Base-by-base conservation (phyloP, 139 green algal genomes). In the Asterochloris erici region DNA sequence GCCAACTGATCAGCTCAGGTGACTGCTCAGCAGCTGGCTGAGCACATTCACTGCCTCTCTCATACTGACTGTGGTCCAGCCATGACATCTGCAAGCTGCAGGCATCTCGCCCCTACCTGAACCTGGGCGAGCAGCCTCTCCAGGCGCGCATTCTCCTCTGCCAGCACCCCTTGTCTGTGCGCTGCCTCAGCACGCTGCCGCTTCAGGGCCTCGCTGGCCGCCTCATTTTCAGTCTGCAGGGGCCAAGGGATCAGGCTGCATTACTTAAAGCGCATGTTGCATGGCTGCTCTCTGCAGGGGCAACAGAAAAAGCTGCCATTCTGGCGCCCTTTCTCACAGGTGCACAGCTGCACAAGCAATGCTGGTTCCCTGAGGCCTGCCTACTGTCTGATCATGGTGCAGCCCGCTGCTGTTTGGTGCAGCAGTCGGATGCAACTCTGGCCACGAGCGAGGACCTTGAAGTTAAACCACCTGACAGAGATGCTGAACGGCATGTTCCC, bases 221-320 rank as follows among this genome's bases (percentile, higher is more conserved):
- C 83, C 81, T 89, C 83, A 68, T 92, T 94, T 77, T 94, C 90
- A 24, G 76, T 68, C 78, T 82, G 78, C 78, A 73, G 38, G 38
- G 38, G 6, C 38, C 2, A 54, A 54, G 38, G 38, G 38, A 6
- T 6, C 38, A 54, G 38, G 38, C 38, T 54, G 38, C 38, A 54
- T 54, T 6, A 54, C 38, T 54, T 54, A 2, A 54, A 54, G 38
- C 38, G 38, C 38, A 54, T 54, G 6, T 14, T 54, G 15, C 73
- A 64, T 10, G 26, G 19, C 12, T 21, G 21, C 21, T 2, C 66
- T 26, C 17, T 26, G 21, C 66, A 71, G 66, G 2, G 21, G 66
- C 66, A 24, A 71, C 10, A 9, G 4, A 9, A 24, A 1, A 9
- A 9, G 19, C 66, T 10, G 9, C 66, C 17, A n/a, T 24, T 21